Evolutionary conservation across 345 rosid species (phyloP).

Genomic region (Lepidium sativum): DNA sequence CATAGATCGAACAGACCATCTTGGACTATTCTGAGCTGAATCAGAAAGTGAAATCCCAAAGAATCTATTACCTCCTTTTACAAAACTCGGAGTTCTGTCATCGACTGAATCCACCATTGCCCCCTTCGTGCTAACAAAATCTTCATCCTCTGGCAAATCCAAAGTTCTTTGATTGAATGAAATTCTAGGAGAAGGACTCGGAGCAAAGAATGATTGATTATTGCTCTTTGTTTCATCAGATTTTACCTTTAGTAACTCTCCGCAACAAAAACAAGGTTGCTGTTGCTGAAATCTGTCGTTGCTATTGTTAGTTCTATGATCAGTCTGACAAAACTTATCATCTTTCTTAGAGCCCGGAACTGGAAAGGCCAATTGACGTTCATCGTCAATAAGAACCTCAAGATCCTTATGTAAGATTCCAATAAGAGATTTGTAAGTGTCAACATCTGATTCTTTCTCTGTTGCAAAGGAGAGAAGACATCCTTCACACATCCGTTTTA

Average conservation of each 20-base stretch:
- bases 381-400: constrained; percentile 63
- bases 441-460: constrained; percentile 67
- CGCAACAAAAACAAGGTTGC: constrained; percentile 57
- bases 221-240: constrained; percentile 24
- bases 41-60: constrained; percentile 74
- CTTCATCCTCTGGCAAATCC: constrained; percentile 22
- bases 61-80: constrained; percentile 53
- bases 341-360: constrained; percentile 34
- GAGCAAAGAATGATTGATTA: constrained; percentile 33
- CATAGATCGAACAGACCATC: constrained; percentile 36
- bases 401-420: constrained; percentile 80
- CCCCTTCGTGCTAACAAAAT: constrained; percentile 3
- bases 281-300: constrained; percentile 11
- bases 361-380: constrained; percentile 38
- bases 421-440: constrained; percentile 70
- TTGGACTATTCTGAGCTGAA: constrained; percentile 54
- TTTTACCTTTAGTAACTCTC: constrained; percentile 49
- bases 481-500: constrained; percentile 76
- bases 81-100: constrained; percentile 48
- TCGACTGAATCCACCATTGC: constrained; percentile 26
- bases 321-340: not conserved
- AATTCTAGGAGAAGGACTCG: constrained; percentile 72
- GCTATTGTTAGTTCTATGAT: constrained; percentile 7
- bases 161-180: constrained; percentile 31
- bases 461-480: constrained; percentile 96